Evolutionary conservation across 768 basidiomycete species (phyloP).

Genomic region (Termitomyces sp.): DNA sequence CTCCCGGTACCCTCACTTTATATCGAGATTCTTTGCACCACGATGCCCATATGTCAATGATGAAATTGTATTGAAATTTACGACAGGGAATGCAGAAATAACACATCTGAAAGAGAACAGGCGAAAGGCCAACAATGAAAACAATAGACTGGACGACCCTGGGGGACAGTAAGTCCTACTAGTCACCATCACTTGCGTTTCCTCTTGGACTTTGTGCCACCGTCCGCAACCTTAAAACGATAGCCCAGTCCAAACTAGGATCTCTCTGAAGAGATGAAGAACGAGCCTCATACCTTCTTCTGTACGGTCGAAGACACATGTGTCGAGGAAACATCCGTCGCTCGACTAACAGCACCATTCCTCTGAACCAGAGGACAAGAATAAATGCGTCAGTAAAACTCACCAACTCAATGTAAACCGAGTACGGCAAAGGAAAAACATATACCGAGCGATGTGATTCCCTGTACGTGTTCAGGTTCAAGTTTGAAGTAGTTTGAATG

Average conservation of each 20-base stretch:
- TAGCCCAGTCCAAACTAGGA: neutral
- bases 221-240: neutral
- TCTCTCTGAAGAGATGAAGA: neutral
- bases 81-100: neutral
- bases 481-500: neutral
- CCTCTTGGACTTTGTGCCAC: conserved; percentile 1
- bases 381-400: neutral
- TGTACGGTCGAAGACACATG: neutral
- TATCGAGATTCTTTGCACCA: no score
- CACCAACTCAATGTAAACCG: neutral
- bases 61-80: neutral
- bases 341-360: neutral
- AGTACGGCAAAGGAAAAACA: neutral
- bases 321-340: neutral
- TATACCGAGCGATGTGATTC: conserved; percentile 9
- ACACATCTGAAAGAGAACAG: neutral
- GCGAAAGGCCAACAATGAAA: neutral
- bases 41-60: neutral
- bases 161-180: neutral
- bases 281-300: conserved; percentile 3
- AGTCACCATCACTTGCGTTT: conserved; percentile 3
- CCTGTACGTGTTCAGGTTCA: neutral
- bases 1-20: no score
- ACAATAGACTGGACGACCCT: neutral
- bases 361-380: neutral